phyloP scores from a whole-genome alignment of 768 basidiomycete species.

The Xerocomellus intermedius region DNA sequence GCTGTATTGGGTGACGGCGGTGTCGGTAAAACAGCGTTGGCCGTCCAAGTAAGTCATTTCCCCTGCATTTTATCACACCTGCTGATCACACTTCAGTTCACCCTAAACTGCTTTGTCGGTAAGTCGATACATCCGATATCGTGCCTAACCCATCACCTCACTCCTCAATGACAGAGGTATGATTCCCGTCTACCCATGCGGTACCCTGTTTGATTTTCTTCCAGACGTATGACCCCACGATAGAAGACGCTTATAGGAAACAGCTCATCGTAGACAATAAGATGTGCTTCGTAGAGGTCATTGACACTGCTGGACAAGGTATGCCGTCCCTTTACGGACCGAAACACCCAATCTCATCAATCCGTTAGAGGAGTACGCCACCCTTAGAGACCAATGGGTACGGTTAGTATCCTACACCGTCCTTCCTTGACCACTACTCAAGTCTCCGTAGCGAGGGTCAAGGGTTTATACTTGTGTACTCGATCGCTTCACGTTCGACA shows the following conservation, averaged over 20 bases:
- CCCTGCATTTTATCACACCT: neutral
- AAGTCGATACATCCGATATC: conserved; percentile 32
- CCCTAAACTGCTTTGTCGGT: conserved; percentile 96
- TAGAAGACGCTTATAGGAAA: conserved; percentile 97
- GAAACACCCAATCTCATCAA: conserved; percentile 18
- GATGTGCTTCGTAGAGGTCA: conserved; percentile 95
- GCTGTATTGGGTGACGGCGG: conserved; percentile 96
- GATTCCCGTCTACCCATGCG: conserved; percentile 15
- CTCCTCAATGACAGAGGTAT: conserved; percentile 49
- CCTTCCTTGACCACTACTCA: conserved; percentile 9
- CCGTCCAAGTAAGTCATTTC: conserved; percentile 72
- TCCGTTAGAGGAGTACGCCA: conserved; percentile 88
- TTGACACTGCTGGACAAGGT: conserved; percentile 98
- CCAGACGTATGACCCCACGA: conserved; percentile 96
- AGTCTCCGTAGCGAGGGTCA: conserved; percentile 79
- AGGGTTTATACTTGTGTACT: conserved; percentile 97
- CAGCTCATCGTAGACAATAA: conserved; percentile 92
- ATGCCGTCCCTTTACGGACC: conserved; percentile 25
- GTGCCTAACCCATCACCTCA: conserved; percentile 14
- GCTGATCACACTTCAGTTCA: conserved; percentile 63
- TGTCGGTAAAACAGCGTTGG: conserved; percentile 95
- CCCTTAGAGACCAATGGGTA: conserved; percentile 96
- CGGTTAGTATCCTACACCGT: conserved; percentile 54
- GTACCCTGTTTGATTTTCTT: conserved; percentile 10
- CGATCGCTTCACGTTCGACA: conserved; percentile 89